Evolutionary conservation across 345 rosid genomes (phyloP).

Genomic region (Luvunga scandens): DNA sequence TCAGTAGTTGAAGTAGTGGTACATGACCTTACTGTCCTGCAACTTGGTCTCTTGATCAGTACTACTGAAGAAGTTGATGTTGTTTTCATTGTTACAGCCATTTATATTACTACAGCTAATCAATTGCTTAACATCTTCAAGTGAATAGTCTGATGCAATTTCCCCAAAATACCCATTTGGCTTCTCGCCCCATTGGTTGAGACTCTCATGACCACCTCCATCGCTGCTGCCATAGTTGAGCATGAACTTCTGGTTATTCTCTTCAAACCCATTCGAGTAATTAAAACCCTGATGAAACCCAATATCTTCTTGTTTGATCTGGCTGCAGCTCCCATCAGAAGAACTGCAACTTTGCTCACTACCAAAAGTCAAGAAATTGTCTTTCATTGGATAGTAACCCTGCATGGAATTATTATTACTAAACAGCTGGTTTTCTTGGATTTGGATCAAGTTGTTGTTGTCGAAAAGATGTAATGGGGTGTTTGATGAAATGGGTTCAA

Average conservation of each 20-base stretch:
- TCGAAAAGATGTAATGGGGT: slow-evolving; percentile 16
- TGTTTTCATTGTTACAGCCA: slow-evolving; percentile 16
- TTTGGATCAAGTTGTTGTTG: slow-evolving; percentile 21
- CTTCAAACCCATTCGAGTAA: slow-evolving; percentile 31
- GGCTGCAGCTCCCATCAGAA: slow-evolving; percentile 54
- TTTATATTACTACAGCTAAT: slow-evolving; percentile 35
- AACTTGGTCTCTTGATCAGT: slow-evolving; percentile 59
- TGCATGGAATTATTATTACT: slow-evolving; percentile 26
- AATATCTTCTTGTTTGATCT: slow-evolving; percentile 60
- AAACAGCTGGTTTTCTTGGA: slow-evolving; percentile 25
- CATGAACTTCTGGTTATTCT: slow-evolving; percentile 33
- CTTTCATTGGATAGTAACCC: slow-evolving; percentile 33
- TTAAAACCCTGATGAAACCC: slow-evolving; percentile 30
- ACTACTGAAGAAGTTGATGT: slow-evolving; percentile 16
- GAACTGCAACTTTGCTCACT: slow-evolving; percentile 62
- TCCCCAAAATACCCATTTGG: slow-evolving; percentile 38
- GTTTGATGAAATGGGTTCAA: slow-evolving; percentile 8
- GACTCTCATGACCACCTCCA: slow-evolving; percentile 10
- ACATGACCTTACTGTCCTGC: slow-evolving; percentile 45
- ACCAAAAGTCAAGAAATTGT: slow-evolving; percentile 51
- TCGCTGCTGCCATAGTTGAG: slow-evolving; percentile 24
- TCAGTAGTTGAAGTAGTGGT: slow-evolving; percentile 48
- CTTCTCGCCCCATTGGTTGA: slow-evolving; percentile 39
- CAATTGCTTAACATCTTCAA: slow-evolving; percentile 68
- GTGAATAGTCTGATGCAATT: slow-evolving; percentile 32